Conservation (phyloP, 2,329 filamentous ascomycete species). For the Fusarium sp. region DNA sequence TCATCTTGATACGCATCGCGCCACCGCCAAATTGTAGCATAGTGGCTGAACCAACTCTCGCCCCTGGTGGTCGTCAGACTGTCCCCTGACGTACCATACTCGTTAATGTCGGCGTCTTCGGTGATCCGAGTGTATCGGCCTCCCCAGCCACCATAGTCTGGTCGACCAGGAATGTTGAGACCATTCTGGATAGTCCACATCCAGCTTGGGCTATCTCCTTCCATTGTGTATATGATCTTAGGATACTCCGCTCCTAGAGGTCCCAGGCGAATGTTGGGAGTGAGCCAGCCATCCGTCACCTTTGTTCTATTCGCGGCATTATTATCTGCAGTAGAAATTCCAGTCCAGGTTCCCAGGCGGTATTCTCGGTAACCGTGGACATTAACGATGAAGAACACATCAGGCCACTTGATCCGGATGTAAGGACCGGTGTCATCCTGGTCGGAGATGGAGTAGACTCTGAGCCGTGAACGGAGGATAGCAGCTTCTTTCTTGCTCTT, state of each 20-base stretch:
- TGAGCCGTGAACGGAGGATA: slow-evolving; percentile 8
- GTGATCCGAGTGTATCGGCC: slow-evolving; percentile 19
- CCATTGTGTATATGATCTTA: slow-evolving; percentile 4
- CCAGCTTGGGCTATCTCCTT: slow-evolving; percentile 16
- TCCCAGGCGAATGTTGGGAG: slow-evolving; percentile 9
- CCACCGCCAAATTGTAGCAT: slow-evolving; percentile 26
- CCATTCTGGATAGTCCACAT: slow-evolving; percentile 22
- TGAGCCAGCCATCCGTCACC: slow-evolving; percentile 7
- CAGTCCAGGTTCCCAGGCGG: slow-evolving; percentile 1
- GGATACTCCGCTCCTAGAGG: slow-evolving; percentile 9
- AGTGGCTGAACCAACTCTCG: slow-evolving; percentile 3
- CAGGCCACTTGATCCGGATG: slow-evolving; percentile 11
- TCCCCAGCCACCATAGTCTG: slow-evolving; percentile 19
- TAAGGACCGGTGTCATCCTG: slow-evolving; percentile 15
- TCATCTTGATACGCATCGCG: slow-evolving; percentile 27
- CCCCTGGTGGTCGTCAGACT: background rate
- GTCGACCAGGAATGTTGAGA: slow-evolving; percentile 3
- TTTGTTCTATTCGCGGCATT: slow-evolving; percentile 2
- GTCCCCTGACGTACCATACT: slow-evolving; percentile 17
- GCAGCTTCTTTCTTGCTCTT: background rate
- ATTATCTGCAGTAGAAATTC: slow-evolving; percentile 1
- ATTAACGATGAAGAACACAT: slow-evolving; percentile 16
- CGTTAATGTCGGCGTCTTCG: background rate
- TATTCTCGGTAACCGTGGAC: slow-evolving; percentile 18
- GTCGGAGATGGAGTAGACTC: slow-evolving; percentile 23